Evolutionary conservation across 192 early-diverging fungal species (phyloP).

Genomic region (Linnemannia zychae): DNA sequence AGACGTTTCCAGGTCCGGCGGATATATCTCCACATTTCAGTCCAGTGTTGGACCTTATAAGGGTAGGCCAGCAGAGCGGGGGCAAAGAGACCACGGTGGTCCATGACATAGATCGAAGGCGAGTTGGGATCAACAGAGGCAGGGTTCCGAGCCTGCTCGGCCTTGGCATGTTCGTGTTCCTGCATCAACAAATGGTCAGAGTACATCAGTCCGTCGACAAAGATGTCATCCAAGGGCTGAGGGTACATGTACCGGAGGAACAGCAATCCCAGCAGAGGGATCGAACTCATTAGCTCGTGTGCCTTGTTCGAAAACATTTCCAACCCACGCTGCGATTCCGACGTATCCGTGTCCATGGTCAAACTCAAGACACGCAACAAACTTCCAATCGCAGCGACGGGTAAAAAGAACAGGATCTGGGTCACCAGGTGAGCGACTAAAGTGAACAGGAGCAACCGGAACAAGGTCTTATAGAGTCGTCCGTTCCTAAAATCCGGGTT

Average conservation of each 20-base stretch:
- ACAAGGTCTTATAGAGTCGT: conserved; percentile 54
- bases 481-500: conserved; percentile 63
- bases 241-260: conserved; percentile 73
- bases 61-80: conserved; percentile 48
- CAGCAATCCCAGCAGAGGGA: conserved; percentile 66
- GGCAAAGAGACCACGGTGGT: conserved; percentile 56
- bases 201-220: conserved; percentile 64
- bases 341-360: conserved; percentile 40
- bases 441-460: conserved; percentile 56
- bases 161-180: conserved; percentile 54
- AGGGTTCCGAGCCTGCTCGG: conserved; percentile 16
- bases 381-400: conserved; percentile 53
- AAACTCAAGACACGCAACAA: conserved; percentile 43
- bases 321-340: conserved; percentile 46
- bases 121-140: conserved; percentile 12
- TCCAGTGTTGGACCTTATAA: conserved; percentile 59
- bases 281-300: conserved; percentile 51
- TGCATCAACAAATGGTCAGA: conserved; percentile 56
- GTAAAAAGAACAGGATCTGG: conserved; percentile 61
- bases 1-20: conserved; percentile 59
- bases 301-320: conserved; percentile 44
- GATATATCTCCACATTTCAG: conserved; percentile 65
- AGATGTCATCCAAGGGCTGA: conserved; percentile 69
- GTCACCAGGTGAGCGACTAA: conserved; percentile 58
- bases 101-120: conserved; percentile 46